Evolutionary conservation across 2,329 filamentous ascomycete genomes (phyloP), one percentile per base, ranked within the genome.

Genomic region (Pseudogymnoascus sp.): DNA sequence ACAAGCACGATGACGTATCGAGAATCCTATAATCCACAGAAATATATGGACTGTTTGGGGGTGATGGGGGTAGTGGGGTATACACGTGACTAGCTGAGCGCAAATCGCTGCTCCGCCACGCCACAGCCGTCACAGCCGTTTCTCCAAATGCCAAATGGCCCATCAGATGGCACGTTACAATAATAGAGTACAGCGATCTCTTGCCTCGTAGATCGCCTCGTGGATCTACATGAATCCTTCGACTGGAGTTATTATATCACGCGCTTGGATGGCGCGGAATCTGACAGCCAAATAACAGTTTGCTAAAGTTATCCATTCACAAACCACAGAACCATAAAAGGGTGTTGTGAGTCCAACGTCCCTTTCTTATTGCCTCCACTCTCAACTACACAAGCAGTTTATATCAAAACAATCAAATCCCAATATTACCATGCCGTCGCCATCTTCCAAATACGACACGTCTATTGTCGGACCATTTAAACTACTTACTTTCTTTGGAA

Each of bases 361-460:
- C 23, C 19, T 42, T 23, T 23, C 11, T 42, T n/a, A n/a, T n/a
- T n/a, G n/a, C n/a, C n/a, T n/a, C n/a, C n/a, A n/a, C n/a, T 19
- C 19, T 23, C 11, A 23, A 49, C 22, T n/a, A 49, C 23, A 25
- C 42, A 28, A 16, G 14, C 6, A 49, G 12, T 28, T 16, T n/a
- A 49, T 12, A 28, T 7, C 14, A 23, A 45, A 45, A 23, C 41
- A 45, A n/a, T 28, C 42, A 49, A 22, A n/a, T 49, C 14, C 42
- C 23, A 28, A 49, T 3, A 49, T 28, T 23, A 49, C 42, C 23
- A 49, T 49, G 42, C 42, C 42, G 1, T 49, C 42, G 11, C 42
- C 42, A n/a, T 49, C 42, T 28, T 49, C 42, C 42, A 49, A 49
- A 49, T 49, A 49, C 42, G 42, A 49, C 23, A 49, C 42, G 14